Evolutionary conservation across 164 flowering plant genomes (phyloP).

Genomic region (Paratinospora sagittata): DNA sequence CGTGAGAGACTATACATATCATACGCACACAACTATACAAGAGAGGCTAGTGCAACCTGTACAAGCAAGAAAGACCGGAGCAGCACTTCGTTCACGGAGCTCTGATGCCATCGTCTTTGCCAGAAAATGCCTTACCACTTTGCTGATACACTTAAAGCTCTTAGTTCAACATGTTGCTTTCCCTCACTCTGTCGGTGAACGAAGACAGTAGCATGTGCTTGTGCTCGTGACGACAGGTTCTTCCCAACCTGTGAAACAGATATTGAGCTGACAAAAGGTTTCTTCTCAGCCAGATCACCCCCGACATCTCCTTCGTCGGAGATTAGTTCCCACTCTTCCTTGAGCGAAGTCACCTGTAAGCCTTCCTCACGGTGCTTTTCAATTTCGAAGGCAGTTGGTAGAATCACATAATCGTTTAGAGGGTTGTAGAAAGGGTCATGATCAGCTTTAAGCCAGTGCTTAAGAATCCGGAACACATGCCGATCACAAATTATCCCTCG

Average conservation of each 20-base stretch:
- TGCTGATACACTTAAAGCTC: conserved; percentile 49
- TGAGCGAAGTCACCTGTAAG: conserved; percentile 41
- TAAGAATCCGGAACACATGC: conserved; percentile 81
- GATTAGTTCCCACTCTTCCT: conserved; percentile 90
- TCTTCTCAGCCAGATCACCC: conserved; percentile 9
- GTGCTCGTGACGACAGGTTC: conserved; percentile 25
- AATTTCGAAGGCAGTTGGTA: conserved; percentile 74
- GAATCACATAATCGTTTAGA: conserved; percentile 79
- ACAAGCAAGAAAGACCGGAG: background rate
- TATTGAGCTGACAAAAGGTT: conserved; percentile 39
- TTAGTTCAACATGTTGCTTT: conserved; percentile 55
- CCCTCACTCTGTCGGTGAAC: conserved; percentile 56
- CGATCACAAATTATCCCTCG: conserved; percentile 80
- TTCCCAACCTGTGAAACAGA: conserved; percentile 42
- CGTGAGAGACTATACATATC: background rate
- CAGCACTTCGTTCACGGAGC: background rate
- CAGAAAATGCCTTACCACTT: conserved; percentile 19
- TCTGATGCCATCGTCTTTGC: background rate
- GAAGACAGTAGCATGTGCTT: conserved; percentile 45
- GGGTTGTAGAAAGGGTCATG: conserved; percentile 96
- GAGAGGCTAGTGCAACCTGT: background rate
- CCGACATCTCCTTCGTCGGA: conserved; percentile 27
- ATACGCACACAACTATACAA: background rate
- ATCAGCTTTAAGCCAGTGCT: conserved; percentile 83
- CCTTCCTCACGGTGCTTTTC: conserved; percentile 53